phyloP scores from a whole-genome alignment of 805 yeast genomes.

The Candida stauntonica region DNA sequence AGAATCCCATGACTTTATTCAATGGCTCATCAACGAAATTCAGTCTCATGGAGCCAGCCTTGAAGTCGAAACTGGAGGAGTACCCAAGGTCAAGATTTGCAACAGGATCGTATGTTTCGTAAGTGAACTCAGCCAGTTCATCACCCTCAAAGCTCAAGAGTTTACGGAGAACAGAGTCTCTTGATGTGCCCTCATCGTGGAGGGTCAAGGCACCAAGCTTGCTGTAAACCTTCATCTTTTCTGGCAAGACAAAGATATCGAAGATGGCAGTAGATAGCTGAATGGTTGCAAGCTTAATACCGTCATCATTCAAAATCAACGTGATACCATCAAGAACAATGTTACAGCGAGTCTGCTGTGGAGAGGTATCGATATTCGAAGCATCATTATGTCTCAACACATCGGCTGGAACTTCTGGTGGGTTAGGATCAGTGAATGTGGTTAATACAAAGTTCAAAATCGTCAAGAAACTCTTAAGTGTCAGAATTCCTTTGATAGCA shows the following conservation, averaged over 20 bases:
- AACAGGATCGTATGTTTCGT: constrained; percentile 71
- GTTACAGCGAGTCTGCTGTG: constrained; percentile 68
- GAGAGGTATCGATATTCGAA: constrained; percentile 52
- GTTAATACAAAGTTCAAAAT: constrained; percentile 75
- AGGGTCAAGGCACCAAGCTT: constrained; percentile 74
- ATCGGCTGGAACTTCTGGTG: constrained; percentile 65
- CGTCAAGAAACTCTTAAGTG: constrained; percentile 75
- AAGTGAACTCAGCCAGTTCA: constrained; percentile 73
- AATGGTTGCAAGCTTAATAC: constrained; percentile 74
- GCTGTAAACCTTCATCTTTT: constrained; percentile 66
- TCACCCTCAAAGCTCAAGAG: constrained; percentile 78
- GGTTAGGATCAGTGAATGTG: constrained; percentile 83
- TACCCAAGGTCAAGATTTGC: constrained; percentile 43
- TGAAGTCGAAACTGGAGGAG: constrained; percentile 53
- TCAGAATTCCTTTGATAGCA: constrained; percentile 67
- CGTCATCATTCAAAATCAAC: constrained; percentile 76
- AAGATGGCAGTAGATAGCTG: constrained; percentile 70
- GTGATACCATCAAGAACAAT: constrained; percentile 70
- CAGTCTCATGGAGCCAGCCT: constrained; percentile 70
- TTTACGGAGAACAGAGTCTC: constrained; percentile 55
- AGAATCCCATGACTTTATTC: constrained; percentile 57
- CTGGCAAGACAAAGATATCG: constrained; percentile 63
- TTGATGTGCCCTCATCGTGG: constrained; percentile 67
- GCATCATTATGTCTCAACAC: constrained; percentile 62
- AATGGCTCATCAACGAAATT: constrained; percentile 82